Conservation (phyloP, 192 early-diverging fungal genomes). For the Geranomyces variabilis region DNA sequence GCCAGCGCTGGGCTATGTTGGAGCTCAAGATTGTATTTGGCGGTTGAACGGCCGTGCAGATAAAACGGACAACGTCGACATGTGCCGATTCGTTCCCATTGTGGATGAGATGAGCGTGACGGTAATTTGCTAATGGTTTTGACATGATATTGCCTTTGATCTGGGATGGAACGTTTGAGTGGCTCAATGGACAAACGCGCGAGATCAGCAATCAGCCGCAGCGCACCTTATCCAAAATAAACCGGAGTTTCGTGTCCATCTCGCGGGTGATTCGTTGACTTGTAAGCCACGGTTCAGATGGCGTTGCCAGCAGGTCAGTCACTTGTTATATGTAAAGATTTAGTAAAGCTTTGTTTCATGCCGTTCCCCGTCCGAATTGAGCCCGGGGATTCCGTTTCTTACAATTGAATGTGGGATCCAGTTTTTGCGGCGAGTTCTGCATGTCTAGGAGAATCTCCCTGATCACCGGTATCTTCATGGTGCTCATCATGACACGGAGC, state of each 20-base stretch:
- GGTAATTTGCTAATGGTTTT: not conserved
- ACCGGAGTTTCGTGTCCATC: constrained; percentile 30
- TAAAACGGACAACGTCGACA: constrained; percentile 24
- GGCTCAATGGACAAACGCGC: not conserved
- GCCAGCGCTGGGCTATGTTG: constrained; percentile 25
- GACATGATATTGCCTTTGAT: not conserved
- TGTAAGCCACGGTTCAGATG: constrained; percentile 7
- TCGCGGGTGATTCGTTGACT: constrained; percentile 22
- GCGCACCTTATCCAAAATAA: constrained; percentile 25
- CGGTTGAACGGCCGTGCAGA: constrained; percentile 21
- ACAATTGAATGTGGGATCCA: constrained; percentile 20
- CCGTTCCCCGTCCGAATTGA: too few species aligned
- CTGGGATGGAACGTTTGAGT: not conserved
- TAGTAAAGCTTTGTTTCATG: too few species aligned
- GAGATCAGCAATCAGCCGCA: not conserved
- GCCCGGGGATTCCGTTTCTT: not conserved
- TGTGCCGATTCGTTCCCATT: constrained; percentile 9
- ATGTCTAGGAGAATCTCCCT: constrained; percentile 14
- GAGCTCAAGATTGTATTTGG: constrained; percentile 25
- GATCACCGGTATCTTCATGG: constrained; percentile 5
- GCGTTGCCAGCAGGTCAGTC: constrained; percentile 17
- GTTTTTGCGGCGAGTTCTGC: not conserved
- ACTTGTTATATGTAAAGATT: constrained; percentile 1
- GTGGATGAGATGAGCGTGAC: not conserved
- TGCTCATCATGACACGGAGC: constrained; percentile 4